Conservation (phyloP, 176 grass and related monocot species). For the Calamus simplicifolius region DNA sequence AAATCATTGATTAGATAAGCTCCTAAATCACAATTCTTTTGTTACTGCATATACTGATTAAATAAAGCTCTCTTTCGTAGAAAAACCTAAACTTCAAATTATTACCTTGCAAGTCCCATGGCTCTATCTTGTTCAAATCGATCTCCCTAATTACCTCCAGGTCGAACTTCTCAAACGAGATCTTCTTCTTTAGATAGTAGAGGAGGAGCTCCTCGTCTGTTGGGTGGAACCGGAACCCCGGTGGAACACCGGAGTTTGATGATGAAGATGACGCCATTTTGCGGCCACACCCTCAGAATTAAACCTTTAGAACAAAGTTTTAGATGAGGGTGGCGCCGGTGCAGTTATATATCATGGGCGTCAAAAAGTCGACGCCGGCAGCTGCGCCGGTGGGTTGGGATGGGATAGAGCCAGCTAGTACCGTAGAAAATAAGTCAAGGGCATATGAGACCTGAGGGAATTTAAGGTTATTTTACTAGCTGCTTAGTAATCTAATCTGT, state of each 20-base stretch:
- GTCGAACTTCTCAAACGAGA: constrained; percentile 88
- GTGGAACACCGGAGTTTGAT: constrained; percentile 74
- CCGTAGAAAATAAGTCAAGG: constrained; percentile 64
- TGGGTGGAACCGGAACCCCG: constrained; percentile 95
- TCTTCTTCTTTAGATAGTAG: constrained; percentile 96
- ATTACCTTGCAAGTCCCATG: constrained; percentile 95
- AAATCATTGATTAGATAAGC: too few species aligned
- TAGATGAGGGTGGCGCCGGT: neutral
- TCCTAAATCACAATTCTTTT: too few species aligned
- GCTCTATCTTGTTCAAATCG: constrained; percentile 98
- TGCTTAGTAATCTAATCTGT: constrained; percentile 42
- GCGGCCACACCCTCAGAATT: constrained; percentile 14
- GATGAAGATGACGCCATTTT: constrained; percentile 31
- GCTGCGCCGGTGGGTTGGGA: constrained; percentile 71
- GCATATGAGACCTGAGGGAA: constrained; percentile 26
- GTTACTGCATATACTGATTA: too few species aligned
- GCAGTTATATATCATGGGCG: constrained; percentile 1
- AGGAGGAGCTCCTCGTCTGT: constrained; percentile 95
- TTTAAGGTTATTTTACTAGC: constrained; percentile 10
- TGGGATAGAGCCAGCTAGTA: constrained; percentile 50
- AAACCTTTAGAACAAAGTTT: neutral
- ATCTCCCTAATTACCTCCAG: constrained; percentile 92
- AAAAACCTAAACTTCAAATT: too few species aligned
- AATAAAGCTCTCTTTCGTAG: too few species aligned
- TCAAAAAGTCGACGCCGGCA: constrained; percentile 80